These are phyloP conservation scores for Lactifluus echinatus DNA, from an alignment of 768 basidiomycete genomes.

Conservation along the genomic window DNA sequence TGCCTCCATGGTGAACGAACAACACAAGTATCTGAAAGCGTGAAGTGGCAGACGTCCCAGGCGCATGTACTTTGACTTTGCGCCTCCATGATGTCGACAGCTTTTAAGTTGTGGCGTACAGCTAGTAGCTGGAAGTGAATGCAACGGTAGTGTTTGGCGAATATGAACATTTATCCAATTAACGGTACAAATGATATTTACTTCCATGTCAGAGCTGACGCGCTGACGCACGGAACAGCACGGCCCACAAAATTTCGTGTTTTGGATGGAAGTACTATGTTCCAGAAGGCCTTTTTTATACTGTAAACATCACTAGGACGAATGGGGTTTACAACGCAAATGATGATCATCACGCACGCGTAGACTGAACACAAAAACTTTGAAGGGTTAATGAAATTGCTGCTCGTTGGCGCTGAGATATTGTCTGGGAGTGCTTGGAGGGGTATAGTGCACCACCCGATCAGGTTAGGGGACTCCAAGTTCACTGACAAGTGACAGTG, in stretches of 20 bases:
- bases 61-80: background rate
- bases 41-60: background rate
- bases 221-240: background rate
- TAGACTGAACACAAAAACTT: background rate
- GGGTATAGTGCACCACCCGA: slow-evolving; percentile 5
- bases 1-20: background rate
- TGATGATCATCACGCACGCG: slow-evolving; percentile 9
- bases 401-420: slow-evolving; percentile 1
- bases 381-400: slow-evolving; percentile 6
- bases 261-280: background rate
- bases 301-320: slow-evolving; percentile 4
- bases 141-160: background rate
- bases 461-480: slow-evolving; percentile 4
- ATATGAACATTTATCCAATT: background rate
- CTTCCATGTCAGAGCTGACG: background rate
- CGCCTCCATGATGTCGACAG: background rate
- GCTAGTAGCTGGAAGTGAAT: background rate
- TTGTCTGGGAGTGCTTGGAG: slow-evolving; percentile 4
- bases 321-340: slow-evolving; percentile 13
- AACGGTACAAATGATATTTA: background rate
- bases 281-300: background rate
- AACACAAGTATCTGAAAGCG: background rate
- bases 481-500: slow-evolving; percentile 2
- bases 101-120: slow-evolving; percentile 8
- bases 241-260: slow-evolving; percentile 2